Evolutionary conservation across 208 protist genomes (phyloP), one percentile per base, ranked within the genome.

Genomic region (Acanthamoeba healyi): DNA sequence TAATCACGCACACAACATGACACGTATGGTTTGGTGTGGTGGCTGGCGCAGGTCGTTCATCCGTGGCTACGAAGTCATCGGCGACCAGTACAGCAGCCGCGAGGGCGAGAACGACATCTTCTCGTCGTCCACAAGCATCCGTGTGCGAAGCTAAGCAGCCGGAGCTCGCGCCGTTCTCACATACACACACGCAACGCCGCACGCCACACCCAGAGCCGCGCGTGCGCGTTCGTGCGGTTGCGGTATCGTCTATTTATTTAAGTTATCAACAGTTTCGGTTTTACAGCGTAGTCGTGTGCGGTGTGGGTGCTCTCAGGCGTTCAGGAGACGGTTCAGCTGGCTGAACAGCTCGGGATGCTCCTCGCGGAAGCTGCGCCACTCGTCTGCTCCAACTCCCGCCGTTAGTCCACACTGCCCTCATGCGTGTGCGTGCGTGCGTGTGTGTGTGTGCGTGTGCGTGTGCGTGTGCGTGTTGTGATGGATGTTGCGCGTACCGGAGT

Each of bases 31-130:
- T 79, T 79, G 10, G 14, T n/a, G 4, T 79, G 5, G 61, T 70
- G 26, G 29, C 22, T 36, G 19, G 2, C 24, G n/a, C 65, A 74
- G 65, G 6, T 38, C 65, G 24, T 82, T 82, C 34, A 82, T 51
- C 15, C 24, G 32, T 2, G 74, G 74, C 44, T 84, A 84, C 74
- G 74, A 84, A 36, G 74, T 84, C 74, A 84, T 84, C 44, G 74
- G 74, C 74, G 74, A 84, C 9, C 74, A 84, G 22, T 84, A 24
- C 49, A 56, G 14, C 49, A 56, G 49, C 49, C 1, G 49, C 49
- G 44, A n/a, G n/a, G n/a, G 44, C 44, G 44, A 49, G 44, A 17
- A 56, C 49, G 49, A 56, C 15, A 17, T 56, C 49, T 56, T 56
- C 15, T 56, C 49, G 9, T 56, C 49, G 12, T 56, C 49, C 12